Conservation (phyloP, 1,284 basidiomycete species). For the Cystobasidium pallidum region DNA sequence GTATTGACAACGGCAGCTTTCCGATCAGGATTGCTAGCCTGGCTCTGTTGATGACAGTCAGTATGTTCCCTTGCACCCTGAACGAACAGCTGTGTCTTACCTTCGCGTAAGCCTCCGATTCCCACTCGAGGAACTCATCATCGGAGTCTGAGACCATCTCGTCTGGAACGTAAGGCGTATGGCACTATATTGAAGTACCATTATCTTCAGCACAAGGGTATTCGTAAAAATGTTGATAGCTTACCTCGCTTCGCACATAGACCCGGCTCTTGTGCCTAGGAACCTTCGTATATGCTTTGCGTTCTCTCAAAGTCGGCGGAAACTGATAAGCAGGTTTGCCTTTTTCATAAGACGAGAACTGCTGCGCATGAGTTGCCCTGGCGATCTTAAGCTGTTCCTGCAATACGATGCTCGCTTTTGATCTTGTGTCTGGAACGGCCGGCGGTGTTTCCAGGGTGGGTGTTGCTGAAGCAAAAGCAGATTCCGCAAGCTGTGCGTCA, state of each 20-base stretch:
- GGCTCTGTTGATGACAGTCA: slow-evolving; percentile 17
- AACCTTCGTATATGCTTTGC: slow-evolving; percentile 35
- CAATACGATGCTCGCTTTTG: not conserved
- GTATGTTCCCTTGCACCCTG: too few relatives aligned
- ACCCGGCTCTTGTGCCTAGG: slow-evolving; percentile 21
- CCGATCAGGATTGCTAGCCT: slow-evolving; percentile 27
- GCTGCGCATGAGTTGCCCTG: too few relatives aligned
- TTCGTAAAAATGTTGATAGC: not conserved
- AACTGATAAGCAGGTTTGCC: slow-evolving; percentile 13
- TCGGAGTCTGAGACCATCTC: slow-evolving; percentile 38
- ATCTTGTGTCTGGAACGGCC: not conserved
- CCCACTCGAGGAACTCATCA: slow-evolving; percentile 41
- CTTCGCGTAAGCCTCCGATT: slow-evolving; percentile 40
- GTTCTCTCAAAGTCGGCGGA: slow-evolving; percentile 16
- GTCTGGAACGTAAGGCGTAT: slow-evolving; percentile 43
- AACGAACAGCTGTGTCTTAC: too few relatives aligned
- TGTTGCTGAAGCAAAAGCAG: too few relatives aligned
- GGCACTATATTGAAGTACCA: not conserved
- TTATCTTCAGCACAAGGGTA: too few relatives aligned
- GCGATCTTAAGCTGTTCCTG: not conserved
- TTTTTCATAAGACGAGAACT: not conserved
- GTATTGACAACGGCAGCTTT: slow-evolving; percentile 31
- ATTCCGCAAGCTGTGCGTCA: not conserved
- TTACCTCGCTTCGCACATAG: slow-evolving; percentile 41
- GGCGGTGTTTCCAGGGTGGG: too few relatives aligned